Evolutionary conservation across 2,329 filamentous ascomycete genomes (phyloP).

Genomic region (Calonectria leucothoes): DNA sequence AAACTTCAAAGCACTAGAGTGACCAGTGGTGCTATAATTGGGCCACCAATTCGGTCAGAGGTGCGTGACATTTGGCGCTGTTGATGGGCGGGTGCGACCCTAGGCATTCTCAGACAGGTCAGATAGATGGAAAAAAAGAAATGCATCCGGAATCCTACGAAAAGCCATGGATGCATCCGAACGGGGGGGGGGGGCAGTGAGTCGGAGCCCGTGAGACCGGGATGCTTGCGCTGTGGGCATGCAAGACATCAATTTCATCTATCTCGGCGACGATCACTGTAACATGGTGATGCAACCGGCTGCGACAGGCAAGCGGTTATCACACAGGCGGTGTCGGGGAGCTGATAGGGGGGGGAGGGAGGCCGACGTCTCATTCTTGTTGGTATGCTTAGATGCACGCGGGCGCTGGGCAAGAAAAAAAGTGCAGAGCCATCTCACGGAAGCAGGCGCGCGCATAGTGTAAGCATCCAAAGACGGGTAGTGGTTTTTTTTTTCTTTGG

Average conservation of each 20-base stretch:
- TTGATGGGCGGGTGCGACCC: slow-evolving; percentile 12
- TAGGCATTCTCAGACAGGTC: background rate
- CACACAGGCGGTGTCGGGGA: background rate
- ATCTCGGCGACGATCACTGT: slow-evolving; percentile 16
- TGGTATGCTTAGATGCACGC: slow-evolving; percentile 1
- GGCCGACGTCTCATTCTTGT: background rate
- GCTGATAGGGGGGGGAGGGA: background rate
- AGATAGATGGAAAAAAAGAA: background rate
- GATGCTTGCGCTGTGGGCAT: slow-evolving; percentile 10
- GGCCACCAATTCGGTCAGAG: slow-evolving; percentile 13
- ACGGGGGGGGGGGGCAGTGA: slow-evolving; percentile 1
- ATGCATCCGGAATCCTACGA: slow-evolving; percentile 14
- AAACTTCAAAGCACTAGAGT: slow-evolving; percentile 21
- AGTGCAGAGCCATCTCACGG: background rate
- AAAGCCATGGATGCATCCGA: slow-evolving; percentile 8
- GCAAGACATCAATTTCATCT: slow-evolving; percentile 2
- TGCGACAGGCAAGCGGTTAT: background rate
- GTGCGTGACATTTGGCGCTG: slow-evolving; percentile 14
- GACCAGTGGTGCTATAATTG: slow-evolving; percentile 36
- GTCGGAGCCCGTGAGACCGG: background rate
- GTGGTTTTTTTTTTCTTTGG: background rate
- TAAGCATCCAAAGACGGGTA: background rate
- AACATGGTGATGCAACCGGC: background rate
- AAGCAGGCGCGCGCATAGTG: background rate
- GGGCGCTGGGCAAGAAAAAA: background rate